These are phyloP conservation scores for Backusella liffmaniae DNA, from an alignment of 192 early-diverging fungal genomes.

Conservation along the genomic window DNA sequence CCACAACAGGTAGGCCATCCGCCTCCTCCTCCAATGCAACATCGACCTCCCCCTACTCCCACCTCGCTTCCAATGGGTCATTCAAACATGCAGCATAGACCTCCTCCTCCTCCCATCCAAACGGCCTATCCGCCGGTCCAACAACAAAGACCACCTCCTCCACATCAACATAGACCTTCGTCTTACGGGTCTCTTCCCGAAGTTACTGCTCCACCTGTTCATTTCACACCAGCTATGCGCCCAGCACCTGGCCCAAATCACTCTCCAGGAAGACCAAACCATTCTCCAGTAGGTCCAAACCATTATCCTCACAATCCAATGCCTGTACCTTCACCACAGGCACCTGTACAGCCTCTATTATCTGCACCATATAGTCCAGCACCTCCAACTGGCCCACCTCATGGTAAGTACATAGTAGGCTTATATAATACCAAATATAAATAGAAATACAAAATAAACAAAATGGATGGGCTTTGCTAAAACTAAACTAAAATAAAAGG, in stretches of 20 bases:
- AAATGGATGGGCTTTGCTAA: background rate
- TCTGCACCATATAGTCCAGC: slow-evolving; percentile 2
- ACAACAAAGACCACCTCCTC: background rate
- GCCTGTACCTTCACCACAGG: slow-evolving; percentile 2
- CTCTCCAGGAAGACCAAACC: background rate
- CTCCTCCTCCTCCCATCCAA: background rate
- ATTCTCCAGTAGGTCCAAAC: background rate
- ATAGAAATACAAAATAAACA: background rate
- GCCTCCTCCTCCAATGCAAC: slow-evolving; percentile 3
- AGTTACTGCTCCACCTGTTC: background rate
- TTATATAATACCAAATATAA: too few species aligned
- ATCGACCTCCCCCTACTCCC: background rate
- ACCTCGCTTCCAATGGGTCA: background rate
- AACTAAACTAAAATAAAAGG: background rate
- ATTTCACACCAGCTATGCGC: background rate
- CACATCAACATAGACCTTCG: background rate
- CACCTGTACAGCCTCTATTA: slow-evolving; percentile 5
- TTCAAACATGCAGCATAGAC: background rate
- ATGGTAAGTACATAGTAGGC: slow-evolving; percentile 3
- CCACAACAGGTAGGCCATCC: background rate
- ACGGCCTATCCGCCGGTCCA: background rate
- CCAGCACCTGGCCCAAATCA: background rate
- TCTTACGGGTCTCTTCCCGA: background rate
- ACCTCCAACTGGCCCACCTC: background rate
- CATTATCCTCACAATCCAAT: slow-evolving; percentile 4